These are phyloP conservation scores for Talaromyces sp. DNA, from an alignment of 2,329 filamentous ascomycete genomes.

Conservation along the genomic window DNA sequence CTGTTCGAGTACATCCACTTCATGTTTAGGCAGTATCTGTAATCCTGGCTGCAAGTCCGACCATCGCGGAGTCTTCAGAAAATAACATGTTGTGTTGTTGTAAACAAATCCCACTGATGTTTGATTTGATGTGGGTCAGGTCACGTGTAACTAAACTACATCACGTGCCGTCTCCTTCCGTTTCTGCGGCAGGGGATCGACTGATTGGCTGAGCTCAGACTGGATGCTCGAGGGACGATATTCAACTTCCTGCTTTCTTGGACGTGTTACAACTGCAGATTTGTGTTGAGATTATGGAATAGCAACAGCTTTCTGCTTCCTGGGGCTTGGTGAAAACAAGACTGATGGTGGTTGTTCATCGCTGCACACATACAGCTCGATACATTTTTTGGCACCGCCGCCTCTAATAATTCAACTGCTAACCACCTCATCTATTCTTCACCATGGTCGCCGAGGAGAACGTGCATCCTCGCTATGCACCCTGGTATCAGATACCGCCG, in stretches of 20 bases:
- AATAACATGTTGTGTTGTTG: no score
- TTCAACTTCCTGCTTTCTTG: background rate
- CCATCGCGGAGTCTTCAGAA: no score
- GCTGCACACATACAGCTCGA: background rate
- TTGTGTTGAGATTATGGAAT: background rate
- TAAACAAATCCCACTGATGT: background rate
- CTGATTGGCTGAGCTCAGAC: background rate
- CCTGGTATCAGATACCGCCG: slow-evolving; percentile 47
- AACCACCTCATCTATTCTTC: background rate
- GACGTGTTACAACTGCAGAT: background rate
- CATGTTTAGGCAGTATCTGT: background rate
- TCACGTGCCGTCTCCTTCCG: background rate
- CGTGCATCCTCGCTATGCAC: slow-evolving; percentile 22
- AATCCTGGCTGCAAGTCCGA: no score
- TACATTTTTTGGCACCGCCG: background rate
- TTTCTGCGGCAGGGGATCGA: background rate
- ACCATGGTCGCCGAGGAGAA: background rate
- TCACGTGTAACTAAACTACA: background rate
- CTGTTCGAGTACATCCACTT: background rate
- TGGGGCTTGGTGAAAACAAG: background rate
- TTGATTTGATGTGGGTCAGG: no score
- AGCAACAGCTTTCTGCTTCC: background rate
- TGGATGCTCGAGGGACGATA: background rate
- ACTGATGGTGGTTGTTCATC: background rate
- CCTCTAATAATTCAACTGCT: background rate